These are phyloP conservation scores for Teunomyces barrocoloradensis DNA, from an alignment of 805 yeast genomes.

Conservation along the genomic window DNA sequence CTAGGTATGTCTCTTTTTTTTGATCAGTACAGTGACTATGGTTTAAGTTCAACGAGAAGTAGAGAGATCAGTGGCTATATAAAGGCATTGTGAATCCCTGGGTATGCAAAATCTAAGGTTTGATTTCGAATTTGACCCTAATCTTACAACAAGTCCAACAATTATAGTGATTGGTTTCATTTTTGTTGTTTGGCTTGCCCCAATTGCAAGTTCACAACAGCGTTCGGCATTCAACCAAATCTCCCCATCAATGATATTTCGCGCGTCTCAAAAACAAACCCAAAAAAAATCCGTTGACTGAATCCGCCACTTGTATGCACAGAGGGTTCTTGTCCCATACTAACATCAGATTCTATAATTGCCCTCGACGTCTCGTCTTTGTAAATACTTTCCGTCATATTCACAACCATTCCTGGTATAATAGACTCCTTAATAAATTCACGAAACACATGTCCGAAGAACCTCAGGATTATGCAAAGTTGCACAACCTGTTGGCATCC, in stretches of 20 bases:
- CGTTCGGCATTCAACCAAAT: not conserved
- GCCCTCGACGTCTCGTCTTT: constrained; percentile 1
- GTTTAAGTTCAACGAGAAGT: not conserved
- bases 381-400: constrained; percentile 4
- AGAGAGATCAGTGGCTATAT: not conserved
- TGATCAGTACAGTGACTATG: not conserved
- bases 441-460: constrained; percentile 8
- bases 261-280: not conserved
- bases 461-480: constrained; percentile 19
- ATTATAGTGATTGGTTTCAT: too few species aligned
- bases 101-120: too few species aligned
- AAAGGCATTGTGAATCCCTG: too few species aligned
- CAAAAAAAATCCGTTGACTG: not conserved
- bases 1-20: not conserved
- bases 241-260: not conserved
- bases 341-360: constrained; percentile 3
- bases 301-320: not conserved
- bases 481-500: constrained; percentile 49
- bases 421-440: not conserved
- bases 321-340: constrained; percentile 1
- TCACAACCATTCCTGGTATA: constrained; percentile 4
- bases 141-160: too few species aligned
- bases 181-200: not conserved
- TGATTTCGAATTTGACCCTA: too few species aligned
- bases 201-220: not conserved